A percentile compares a stretch with the other conserved stretches of the same genome.
phyloP scores from a whole-genome alignment of 2,329 filamentous ascomycete genomes.

The Neospermospora avenae region DNA sequence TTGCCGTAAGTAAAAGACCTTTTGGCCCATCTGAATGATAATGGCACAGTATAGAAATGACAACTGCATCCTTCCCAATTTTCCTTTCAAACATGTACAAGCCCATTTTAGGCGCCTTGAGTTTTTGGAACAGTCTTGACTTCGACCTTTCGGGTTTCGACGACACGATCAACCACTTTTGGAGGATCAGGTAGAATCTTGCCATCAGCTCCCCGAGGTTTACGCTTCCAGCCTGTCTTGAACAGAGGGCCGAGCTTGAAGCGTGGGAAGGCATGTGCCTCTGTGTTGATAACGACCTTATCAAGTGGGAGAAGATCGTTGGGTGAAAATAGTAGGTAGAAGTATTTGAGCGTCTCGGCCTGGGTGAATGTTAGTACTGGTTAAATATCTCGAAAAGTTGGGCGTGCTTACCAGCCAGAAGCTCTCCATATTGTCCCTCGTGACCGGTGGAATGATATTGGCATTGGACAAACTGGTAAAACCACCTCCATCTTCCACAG shows the following conservation, averaged over 20 bases:
- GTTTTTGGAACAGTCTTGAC: conserved; percentile 10
- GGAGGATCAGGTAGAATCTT: conserved; percentile 31
- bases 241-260: conserved; percentile 80
- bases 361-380: conserved; percentile 36
- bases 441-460: conserved; percentile 63
- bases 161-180: conserved; percentile 12
- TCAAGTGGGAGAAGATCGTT: conserved; percentile 80
- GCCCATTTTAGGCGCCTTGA: neutral
- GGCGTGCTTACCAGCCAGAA: conserved; percentile 83
- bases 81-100: conserved; percentile 16
- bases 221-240: conserved; percentile 76
- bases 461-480: conserved; percentile 82
- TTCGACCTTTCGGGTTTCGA: conserved; percentile 17
- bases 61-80: neutral
- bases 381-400: conserved; percentile 4
- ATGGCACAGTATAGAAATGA: conserved; percentile 2
- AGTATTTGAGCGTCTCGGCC: conserved; percentile 97
- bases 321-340: conserved; percentile 90
- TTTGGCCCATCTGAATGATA: neutral
- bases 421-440: conserved; percentile 93
- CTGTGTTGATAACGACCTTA: conserved; percentile 90
- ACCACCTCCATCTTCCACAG: conserved; percentile 71
- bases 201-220: conserved; percentile 48
- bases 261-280: conserved; percentile 84
- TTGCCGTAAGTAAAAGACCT: neutral